phyloP scores from a whole-genome alignment of 371 early-diverging fungal genomes.

The Amoeboaphelidium occidentale region DNA sequence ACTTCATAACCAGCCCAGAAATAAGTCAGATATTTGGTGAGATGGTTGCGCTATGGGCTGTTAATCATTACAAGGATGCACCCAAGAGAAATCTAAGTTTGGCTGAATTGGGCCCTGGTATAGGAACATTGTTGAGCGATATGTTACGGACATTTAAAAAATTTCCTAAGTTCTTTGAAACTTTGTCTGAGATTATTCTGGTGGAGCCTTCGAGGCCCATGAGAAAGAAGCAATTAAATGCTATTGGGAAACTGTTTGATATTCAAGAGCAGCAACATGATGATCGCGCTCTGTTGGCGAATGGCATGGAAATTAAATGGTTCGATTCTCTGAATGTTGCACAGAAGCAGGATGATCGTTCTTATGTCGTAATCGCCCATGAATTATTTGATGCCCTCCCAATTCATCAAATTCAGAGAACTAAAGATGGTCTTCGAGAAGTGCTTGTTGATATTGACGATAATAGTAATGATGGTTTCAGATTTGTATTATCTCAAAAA shows the following conservation, averaged over 20 bases:
- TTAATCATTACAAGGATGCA: not conserved
- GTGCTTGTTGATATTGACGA: too few relatives aligned
- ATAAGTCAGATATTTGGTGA: slow-evolving; percentile 94
- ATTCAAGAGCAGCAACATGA: too few relatives aligned
- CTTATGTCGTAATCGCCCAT: slow-evolving; percentile 48
- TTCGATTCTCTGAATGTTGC: slow-evolving; percentile 32
- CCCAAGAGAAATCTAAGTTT: slow-evolving; percentile 22
- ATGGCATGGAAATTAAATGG: slow-evolving; percentile 36
- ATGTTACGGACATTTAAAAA: slow-evolving; percentile 62
- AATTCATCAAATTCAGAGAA: slow-evolving; percentile 61
- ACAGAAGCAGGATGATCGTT: not conserved
- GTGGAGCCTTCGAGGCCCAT: too few relatives aligned
- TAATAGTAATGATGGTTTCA: too few relatives aligned
- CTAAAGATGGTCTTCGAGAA: too few relatives aligned
- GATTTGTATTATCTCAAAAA: too few relatives aligned
- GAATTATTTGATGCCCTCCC: slow-evolving; percentile 95
- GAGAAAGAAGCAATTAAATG: too few relatives aligned
- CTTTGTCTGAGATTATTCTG: too few relatives aligned
- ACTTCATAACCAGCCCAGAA: slow-evolving; percentile 88
- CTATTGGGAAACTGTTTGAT: too few relatives aligned
- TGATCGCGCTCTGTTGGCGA: too few relatives aligned
- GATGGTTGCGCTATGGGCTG: slow-evolving; percentile 9
- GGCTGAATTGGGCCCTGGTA: slow-evolving; percentile 80
- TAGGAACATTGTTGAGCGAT: slow-evolving; percentile 80
- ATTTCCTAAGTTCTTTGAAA: too few relatives aligned